These are phyloP conservation scores for Lentinula novae-zelandiae DNA, from an alignment of 1,284 basidiomycete species.

Conservation along the genomic window DNA sequence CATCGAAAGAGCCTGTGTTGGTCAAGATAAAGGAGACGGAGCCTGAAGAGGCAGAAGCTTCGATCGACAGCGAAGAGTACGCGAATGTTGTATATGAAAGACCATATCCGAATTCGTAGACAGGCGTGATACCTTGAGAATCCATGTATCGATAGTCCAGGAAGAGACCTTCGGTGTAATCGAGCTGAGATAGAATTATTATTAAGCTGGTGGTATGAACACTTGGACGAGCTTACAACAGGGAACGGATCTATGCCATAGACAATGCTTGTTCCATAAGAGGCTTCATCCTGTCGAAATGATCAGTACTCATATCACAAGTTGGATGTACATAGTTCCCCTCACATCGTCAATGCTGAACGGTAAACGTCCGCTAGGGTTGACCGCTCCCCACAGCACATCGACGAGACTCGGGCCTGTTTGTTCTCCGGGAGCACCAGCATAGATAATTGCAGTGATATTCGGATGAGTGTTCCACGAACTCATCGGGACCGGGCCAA, in stretches of 20 bases:
- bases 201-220: neutral
- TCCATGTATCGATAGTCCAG: constrained; percentile 80
- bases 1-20: constrained; percentile 49
- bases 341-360: constrained; percentile 55
- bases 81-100: constrained; percentile 76
- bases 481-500: constrained; percentile 54
- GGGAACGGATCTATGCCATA: constrained; percentile 39
- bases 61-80: constrained; percentile 48
- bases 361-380: constrained; percentile 58
- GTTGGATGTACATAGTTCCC: neutral
- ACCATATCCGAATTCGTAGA: constrained; percentile 77
- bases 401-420: constrained; percentile 60
- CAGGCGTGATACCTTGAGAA: constrained; percentile 44
- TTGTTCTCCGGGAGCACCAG: constrained; percentile 60
- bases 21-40: constrained; percentile 43
- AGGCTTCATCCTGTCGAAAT: constrained; percentile 28
- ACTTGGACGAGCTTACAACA: constrained; percentile 33
- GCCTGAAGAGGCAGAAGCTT: constrained; percentile 28
- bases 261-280: constrained; percentile 39
- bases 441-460: constrained; percentile 67
- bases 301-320: neutral
- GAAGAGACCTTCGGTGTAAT: constrained; percentile 38
- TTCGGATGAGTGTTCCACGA: constrained; percentile 59
- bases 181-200: constrained; percentile 25
- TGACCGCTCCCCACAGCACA: constrained; percentile 49